phyloP scores from a whole-genome alignment of 441 rosid species.

The Breynia disticha region DNA sequence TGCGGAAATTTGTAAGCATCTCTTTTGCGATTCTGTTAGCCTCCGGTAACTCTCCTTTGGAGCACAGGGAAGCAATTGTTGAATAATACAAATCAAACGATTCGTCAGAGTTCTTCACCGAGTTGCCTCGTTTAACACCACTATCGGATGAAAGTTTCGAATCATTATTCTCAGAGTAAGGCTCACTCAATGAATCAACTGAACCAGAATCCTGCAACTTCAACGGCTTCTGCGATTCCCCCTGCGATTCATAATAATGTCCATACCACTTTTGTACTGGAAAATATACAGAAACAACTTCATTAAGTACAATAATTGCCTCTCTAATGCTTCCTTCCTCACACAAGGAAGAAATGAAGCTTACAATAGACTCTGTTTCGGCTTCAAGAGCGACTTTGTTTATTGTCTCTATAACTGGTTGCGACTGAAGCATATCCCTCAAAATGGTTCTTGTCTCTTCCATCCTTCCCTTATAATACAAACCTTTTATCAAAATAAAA shows the following conservation, averaged over 20 bases:
- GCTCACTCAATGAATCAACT: background rate
- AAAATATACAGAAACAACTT: conserved; percentile 37
- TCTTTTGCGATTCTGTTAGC: conserved; percentile 24
- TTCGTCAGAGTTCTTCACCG: conserved; percentile 3
- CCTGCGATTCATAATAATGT: conserved; percentile 19
- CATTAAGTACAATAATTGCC: conserved; percentile 63
- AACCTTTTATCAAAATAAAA: conserved; percentile 57
- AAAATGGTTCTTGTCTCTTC: conserved; percentile 75
- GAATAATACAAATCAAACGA: conserved; percentile 19
- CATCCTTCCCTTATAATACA: conserved; percentile 76
- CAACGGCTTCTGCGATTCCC: conserved; percentile 13
- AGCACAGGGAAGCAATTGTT: conserved; percentile 15
- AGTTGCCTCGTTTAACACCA: background rate
- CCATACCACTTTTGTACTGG: conserved; percentile 28
- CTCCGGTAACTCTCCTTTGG: conserved; percentile 13
- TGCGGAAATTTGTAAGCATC: conserved; percentile 9
- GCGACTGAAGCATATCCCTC: conserved; percentile 75
- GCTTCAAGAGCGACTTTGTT: conserved; percentile 45
- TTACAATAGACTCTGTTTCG: conserved; percentile 54
- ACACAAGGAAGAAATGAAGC: conserved; percentile 53
- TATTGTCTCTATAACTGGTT: conserved; percentile 46
- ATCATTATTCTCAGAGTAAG: background rate
- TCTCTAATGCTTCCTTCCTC: conserved; percentile 73
- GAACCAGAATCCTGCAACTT: background rate
- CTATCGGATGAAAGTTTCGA: background rate